phyloP scores from a whole-genome alignment of 2,329 filamentous ascomycete genomes.

The Fonsecaea erecta region DNA sequence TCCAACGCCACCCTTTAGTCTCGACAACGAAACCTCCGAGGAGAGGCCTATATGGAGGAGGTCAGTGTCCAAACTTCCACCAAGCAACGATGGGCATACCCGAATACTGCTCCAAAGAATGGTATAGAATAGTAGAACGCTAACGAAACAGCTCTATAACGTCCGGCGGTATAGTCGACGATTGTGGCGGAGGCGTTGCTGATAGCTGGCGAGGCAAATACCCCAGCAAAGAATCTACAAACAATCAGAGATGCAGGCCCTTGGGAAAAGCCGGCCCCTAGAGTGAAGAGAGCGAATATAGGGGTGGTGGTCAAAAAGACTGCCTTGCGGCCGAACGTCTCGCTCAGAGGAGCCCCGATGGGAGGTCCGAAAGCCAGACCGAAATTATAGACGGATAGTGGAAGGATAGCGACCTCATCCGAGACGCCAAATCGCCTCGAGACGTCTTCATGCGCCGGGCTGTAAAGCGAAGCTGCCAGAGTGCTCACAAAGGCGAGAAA shows the following conservation, averaged over 20 bases:
- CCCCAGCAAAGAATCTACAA: constrained; percentile 39
- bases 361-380: constrained; percentile 46
- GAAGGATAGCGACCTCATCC: constrained; percentile 41
- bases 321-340: constrained; percentile 44
- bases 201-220: constrained; percentile 38
- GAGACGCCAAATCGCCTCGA: constrained; percentile 45
- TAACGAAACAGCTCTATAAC: constrained; percentile 31
- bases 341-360: constrained; percentile 44
- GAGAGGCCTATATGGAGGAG: constrained; percentile 33
- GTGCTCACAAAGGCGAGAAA: constrained; percentile 34
- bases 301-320: constrained; percentile 45
- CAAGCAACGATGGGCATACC: constrained; percentile 15
- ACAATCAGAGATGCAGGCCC: constrained; percentile 32
- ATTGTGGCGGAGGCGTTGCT: constrained; percentile 39
- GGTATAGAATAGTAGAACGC: constrained; percentile 37
- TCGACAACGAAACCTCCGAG: constrained; percentile 65
- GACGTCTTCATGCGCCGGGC: constrained; percentile 58
- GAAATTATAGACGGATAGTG: constrained; percentile 45
- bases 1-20: constrained; percentile 52
- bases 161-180: constrained; percentile 36
- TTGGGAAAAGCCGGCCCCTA: constrained; percentile 35
- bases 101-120: constrained; percentile 35
- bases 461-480: constrained; percentile 40
- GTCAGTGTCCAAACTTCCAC: background rate
- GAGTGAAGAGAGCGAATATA: constrained; percentile 44